A percentile compares a stretch with the other conserved stretches of the same genome.
Evolutionary conservation across 2,329 filamentous ascomycete species (phyloP).

Genomic region (Ascochyta lentis): DNA sequence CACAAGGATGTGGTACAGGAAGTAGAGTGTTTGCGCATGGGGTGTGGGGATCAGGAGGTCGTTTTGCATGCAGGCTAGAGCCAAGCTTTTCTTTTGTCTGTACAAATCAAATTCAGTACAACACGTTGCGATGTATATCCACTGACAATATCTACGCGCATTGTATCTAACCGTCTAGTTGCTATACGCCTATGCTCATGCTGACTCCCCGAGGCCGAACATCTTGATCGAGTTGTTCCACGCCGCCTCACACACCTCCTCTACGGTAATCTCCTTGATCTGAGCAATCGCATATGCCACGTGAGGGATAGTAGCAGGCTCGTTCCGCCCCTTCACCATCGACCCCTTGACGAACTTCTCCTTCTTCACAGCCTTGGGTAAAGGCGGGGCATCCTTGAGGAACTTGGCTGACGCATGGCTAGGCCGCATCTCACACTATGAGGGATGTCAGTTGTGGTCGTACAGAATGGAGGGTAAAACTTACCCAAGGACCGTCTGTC

Average conservation of each 20-base stretch:
- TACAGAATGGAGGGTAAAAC: neutral
- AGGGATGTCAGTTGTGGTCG: neutral
- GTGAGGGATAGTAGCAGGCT: constrained; percentile 83
- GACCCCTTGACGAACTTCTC: constrained; percentile 88
- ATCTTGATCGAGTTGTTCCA: constrained; percentile 50
- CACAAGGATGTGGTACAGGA: constrained; percentile 66
- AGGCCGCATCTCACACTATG: constrained; percentile 84
- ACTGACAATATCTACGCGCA: neutral
- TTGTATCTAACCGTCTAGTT: neutral
- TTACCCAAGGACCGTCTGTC: constrained; percentile 89
- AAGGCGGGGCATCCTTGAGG: constrained; percentile 69
- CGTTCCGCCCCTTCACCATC: constrained; percentile 95
- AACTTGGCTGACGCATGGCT: constrained; percentile 85
- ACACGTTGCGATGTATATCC: neutral
- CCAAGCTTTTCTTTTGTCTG: constrained; percentile 22
- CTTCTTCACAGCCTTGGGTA: constrained; percentile 90
- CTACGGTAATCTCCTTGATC: constrained; percentile 79
- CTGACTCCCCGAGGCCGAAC: constrained; percentile 47
- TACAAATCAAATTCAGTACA: constrained; percentile 28
- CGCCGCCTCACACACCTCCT: constrained; percentile 82
- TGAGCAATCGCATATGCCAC: constrained; percentile 89
- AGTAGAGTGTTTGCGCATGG: constrained; percentile 43
- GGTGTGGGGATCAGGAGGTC: constrained; percentile 22
- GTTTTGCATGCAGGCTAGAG: constrained; percentile 31
- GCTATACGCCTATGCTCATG: constrained; percentile 12